Base-by-base conservation (phyloP, 2,329 filamentous ascomycete genomes). In the Claviceps sorghi region DNA sequence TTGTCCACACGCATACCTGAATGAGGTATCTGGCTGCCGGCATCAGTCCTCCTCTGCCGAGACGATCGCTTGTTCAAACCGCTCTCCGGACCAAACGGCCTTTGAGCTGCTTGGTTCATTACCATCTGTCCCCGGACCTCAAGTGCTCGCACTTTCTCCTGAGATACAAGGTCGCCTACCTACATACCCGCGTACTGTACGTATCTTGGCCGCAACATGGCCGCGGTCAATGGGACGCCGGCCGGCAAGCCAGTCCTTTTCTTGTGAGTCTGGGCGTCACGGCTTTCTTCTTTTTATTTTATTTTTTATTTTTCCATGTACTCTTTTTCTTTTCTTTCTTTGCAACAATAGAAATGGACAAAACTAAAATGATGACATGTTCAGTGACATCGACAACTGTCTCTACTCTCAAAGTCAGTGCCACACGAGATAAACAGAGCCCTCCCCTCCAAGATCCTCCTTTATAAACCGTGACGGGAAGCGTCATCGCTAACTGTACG, bases 301-400 rank as follows among this genome's bases (percentile, higher is more conserved):
- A 3, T 26, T 5, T 26, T 26, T 5, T 26, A 3, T 26, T 26
- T 26, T 26, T 26, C 26, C n/a, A n/a, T n/a, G n/a, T 26, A 3
- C 26, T 26, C n/a, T 21, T 21, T 19, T 19, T 15, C n/a, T 30
- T 13, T 3, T 10, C 26, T n/a, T 29, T 32, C 4, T 17, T 6
- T 19, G n/a, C 9, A 8, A 29, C 10, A 34, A 43, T 4, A 36
- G 7, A n/a, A 43, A 13, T 2, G 29, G 15, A 19, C 26, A 5
- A 15, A 17, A 21, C 26, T n/a, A 22, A 36, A 38, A 38, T 15
- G 22, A 52, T 34, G 47, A 15, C 15, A 48, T 17, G 8, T 19
- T 80, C 67, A 97, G 96, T 64, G 93, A 98, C 65, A 97, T 98
- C 64, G 93, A 98, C 75, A 98, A 98, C 65, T 98, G 94, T 69